These are phyloP conservation scores for Penicillium sp. DNA, from an alignment of 2,329 filamentous ascomycete genomes.

Conservation along the genomic window DNA sequence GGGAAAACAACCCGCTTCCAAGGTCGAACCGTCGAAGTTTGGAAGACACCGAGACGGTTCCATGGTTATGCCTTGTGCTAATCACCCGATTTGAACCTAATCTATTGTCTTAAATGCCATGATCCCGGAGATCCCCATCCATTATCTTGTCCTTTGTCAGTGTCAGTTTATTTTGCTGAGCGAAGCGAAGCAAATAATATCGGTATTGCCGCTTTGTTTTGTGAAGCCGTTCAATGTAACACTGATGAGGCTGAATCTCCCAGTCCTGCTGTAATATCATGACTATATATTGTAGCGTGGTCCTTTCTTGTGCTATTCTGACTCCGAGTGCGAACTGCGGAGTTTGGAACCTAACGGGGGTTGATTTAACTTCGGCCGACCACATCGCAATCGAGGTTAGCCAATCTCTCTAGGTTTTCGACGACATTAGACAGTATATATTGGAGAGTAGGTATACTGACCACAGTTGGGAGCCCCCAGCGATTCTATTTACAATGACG, in stretches of 20 bases:
- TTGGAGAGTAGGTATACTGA: too few relatives aligned
- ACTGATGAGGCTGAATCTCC: background rate
- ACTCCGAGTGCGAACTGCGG: background rate
- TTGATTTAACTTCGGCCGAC: background rate
- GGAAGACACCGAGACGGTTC: background rate
- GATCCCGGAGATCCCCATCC: too few relatives aligned
- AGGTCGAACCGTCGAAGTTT: background rate
- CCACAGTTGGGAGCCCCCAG: too few relatives aligned
- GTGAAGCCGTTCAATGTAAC: background rate
- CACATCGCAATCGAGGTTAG: background rate
- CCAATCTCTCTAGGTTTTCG: background rate
- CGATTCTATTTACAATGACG: too few relatives aligned
- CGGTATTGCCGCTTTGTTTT: background rate
- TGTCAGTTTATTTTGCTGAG: too few relatives aligned
- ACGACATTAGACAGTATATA: too few relatives aligned
- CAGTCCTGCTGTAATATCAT: background rate
- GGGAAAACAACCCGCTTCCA: background rate
- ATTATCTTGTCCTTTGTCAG: too few relatives aligned
- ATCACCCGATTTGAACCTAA: slow-evolving; percentile 3
- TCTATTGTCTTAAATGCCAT: background rate
- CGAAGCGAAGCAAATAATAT: too few relatives aligned
- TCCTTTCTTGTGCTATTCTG: background rate
- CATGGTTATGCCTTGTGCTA: background rate
- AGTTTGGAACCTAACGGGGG: background rate
- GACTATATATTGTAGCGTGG: background rate